Evolutionary conservation across 352 stramenopile genomes (phyloP).

Genomic region (Phytophthora rubi): DNA sequence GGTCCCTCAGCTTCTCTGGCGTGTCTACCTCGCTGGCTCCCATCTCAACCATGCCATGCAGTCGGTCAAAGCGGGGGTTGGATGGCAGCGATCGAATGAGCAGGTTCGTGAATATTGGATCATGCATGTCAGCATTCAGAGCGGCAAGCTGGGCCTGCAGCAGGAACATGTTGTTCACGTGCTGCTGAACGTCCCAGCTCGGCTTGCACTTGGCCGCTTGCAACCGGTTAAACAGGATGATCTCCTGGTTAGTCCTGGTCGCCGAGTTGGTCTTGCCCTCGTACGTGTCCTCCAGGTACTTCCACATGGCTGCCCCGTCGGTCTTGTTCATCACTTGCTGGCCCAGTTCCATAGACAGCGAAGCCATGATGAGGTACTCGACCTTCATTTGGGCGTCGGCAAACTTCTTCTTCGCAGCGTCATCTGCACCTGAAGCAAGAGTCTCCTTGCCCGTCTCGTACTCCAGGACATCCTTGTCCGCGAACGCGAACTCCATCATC

Average conservation of each 20-base stretch:
- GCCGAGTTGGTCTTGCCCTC: too few species aligned
- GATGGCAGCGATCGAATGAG: neutral
- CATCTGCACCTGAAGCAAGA: neutral
- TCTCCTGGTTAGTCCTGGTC: too few species aligned
- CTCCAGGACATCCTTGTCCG: neutral
- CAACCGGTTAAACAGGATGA: neutral
- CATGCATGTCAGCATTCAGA: conserved; percentile 6
- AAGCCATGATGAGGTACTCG: too few species aligned
- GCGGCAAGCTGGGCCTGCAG: conserved; percentile 4
- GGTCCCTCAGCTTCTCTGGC: conserved; percentile 10
- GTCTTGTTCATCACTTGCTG: too few species aligned
- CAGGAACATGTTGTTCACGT: conserved; percentile 18
- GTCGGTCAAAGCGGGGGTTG: neutral
- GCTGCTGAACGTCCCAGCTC: conserved; percentile 4
- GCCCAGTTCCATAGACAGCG: too few species aligned
- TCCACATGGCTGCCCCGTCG: too few species aligned
- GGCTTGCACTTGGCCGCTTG: too few species aligned
- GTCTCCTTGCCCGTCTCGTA: neutral
- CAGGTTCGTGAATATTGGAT: conserved; percentile 15
- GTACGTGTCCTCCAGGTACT: too few species aligned
- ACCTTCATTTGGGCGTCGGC: too few species aligned
- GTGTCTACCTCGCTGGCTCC: neutral
- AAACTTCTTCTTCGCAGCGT: too few species aligned
- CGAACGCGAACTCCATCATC: conserved; percentile 12
- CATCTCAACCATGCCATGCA: neutral